A percentile compares a stretch with the other conserved stretches of the same genome.
phyloP scores from a whole-genome alignment of 768 basidiomycete genomes.

The Pleurotus ostreatus region DNA sequence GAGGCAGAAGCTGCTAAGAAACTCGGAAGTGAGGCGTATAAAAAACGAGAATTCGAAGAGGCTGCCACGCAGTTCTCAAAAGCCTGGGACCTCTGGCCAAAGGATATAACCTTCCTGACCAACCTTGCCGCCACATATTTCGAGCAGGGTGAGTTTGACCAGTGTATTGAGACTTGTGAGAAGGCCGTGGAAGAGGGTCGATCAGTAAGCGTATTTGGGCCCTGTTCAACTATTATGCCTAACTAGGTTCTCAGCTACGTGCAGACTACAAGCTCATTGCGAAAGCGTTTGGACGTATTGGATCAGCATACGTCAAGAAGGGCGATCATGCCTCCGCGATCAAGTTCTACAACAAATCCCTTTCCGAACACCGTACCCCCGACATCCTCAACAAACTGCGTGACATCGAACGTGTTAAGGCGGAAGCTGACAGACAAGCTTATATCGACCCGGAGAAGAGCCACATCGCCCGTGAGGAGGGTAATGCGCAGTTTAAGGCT shows the following conservation, averaged over 20 bases:
- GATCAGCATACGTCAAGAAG: slow-evolving; percentile 80
- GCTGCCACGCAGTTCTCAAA: slow-evolving; percentile 75
- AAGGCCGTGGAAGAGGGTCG: slow-evolving; percentile 97
- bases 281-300: slow-evolving; percentile 89
- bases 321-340: slow-evolving; percentile 73
- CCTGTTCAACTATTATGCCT: background rate
- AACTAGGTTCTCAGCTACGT: slow-evolving; percentile 47
- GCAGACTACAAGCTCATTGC: slow-evolving; percentile 95
- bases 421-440: slow-evolving; percentile 72
- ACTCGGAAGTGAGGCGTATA: slow-evolving; percentile 78
- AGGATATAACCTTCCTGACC: slow-evolving; percentile 91
- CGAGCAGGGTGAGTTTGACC: slow-evolving; percentile 89
- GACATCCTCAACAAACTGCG: slow-evolving; percentile 89
- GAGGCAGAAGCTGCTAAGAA: slow-evolving; percentile 79
- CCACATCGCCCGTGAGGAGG: slow-evolving; percentile 83
- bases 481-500: slow-evolving; percentile 86
- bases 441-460: slow-evolving; percentile 88
- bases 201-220: slow-evolving; percentile 36
- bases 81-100: slow-evolving; percentile 92
- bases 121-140: slow-evolving; percentile 92
- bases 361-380: slow-evolving; percentile 95
- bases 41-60: slow-evolving; percentile 75
- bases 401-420: slow-evolving; percentile 72
- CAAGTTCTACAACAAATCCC: slow-evolving; percentile 90
- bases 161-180: slow-evolving; percentile 86